A percentile compares a stretch with the other conserved stretches of the same genome.
Evolutionary conservation across 768 basidiomycete genomes (phyloP).

Genomic region (Xerocomellus dryophilus): DNA sequence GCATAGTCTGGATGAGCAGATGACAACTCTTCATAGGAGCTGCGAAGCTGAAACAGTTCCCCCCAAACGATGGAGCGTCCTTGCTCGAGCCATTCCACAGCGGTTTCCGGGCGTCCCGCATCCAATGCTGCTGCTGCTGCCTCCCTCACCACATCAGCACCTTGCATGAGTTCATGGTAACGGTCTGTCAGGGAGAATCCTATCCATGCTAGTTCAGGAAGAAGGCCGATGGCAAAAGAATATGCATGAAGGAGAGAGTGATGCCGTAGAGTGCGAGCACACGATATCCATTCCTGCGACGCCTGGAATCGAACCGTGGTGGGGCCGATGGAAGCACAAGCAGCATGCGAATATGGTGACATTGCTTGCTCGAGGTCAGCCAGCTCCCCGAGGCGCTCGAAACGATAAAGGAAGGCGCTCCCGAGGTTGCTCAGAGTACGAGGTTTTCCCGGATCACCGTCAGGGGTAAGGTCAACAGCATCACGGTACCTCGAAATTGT

Average conservation of each 20-base stretch:
- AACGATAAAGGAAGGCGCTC: neutral
- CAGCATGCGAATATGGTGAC: neutral
- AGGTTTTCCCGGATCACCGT: neutral
- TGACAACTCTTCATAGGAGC: constrained; percentile 3
- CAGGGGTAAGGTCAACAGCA: constrained; percentile 2
- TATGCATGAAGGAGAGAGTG: constrained; percentile 19
- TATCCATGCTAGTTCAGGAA: constrained; percentile 15
- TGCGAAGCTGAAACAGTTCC: constrained; percentile 12
- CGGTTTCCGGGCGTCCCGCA: neutral
- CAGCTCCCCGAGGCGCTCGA: neutral
- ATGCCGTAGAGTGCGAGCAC: constrained; percentile 4
- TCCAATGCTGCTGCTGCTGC: constrained; percentile 23
- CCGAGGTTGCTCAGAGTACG: neutral
- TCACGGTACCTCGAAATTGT: neutral
- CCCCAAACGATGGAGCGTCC: constrained; percentile 13
- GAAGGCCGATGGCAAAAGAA: constrained; percentile 14
- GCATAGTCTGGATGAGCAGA: constrained; percentile 1
- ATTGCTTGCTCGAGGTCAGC: neutral
- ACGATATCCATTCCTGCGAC: constrained; percentile 1
- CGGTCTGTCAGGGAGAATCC: constrained; percentile 18
- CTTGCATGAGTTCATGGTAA: constrained; percentile 9
- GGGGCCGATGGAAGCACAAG: neutral
- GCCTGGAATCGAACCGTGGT: constrained; percentile 2
- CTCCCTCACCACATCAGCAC: constrained; percentile 19
- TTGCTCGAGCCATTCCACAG: constrained; percentile 13